Evolutionary conservation across 495 filamentous ascomycete genomes (phyloP), one percentile per base, ranked within the genome.

Genomic region (Aspergillus ellipticus): DNA sequence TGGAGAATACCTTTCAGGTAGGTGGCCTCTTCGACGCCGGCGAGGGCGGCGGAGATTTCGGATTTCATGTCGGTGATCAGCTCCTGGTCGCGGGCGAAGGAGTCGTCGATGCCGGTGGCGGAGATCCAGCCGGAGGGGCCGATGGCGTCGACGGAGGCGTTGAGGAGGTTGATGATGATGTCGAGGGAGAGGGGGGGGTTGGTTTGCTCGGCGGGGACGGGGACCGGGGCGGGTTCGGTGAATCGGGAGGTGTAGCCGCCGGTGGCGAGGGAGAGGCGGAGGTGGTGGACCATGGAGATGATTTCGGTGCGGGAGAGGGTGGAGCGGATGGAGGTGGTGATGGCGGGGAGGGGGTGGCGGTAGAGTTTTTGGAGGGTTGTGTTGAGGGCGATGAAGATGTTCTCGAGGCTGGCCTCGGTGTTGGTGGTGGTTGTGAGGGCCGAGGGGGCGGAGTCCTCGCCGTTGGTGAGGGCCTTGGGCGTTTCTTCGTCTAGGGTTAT

Each of bases 91-190:
- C 84, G 81, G 3, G 77, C 73, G 19, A 83, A 69, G 22, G 79
- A 73, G 19, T 77, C 75, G 6, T 74, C 70, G n/a, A 78, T 59
- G 13, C 77, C 68, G 26, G 80, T 77, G 33, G 83, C 84, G 6
- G 84, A 74, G 49, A 96, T 82, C 89, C 89, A 97, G 26, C 90
- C 89, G 11, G 81, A 85, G 16, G 88, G 78, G 9, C 91, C 90
- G n/a, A 96, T 81, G 9, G 89, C 85, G 72, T 97, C 92, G 9
- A 96, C 77, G 39, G 89, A 85, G 58, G 85, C 84, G 63, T 82
- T 87, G 31, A 96, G 78, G 7, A 95, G 72, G 51, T 85, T 80
- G 28, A 82, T 80, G 65, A 81, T 82, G 10, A 73, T 80, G 35
- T 82, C 76, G 19, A 59, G 82, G 69, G 49, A 79, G 65, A 65